Conservation (phyloP, 768 basidiomycete species). For the Tephrocybe sp. region DNA sequence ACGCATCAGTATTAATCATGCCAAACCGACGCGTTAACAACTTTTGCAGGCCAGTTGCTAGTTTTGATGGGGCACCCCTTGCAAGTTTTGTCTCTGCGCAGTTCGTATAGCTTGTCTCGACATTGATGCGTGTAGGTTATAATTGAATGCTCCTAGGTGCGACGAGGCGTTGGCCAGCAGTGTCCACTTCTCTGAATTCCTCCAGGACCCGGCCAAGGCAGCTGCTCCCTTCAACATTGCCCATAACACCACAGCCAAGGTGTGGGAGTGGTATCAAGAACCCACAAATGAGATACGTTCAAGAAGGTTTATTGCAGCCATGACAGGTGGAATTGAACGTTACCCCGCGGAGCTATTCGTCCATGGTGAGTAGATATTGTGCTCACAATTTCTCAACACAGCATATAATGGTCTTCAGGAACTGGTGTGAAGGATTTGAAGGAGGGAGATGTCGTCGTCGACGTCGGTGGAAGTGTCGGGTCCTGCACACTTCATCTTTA, state of each 20-base stretch:
- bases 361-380: constrained; percentile 10
- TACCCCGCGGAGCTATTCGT: constrained; percentile 19
- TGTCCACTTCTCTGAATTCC: constrained; percentile 15
- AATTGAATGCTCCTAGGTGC: constrained; percentile 11
- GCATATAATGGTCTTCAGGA: constrained; percentile 9
- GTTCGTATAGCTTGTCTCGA: constrained; percentile 6
- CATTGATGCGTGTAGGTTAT: background rate
- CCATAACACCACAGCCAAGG: constrained; percentile 17
- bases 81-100: constrained; percentile 15
- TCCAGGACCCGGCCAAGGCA: constrained; percentile 17
- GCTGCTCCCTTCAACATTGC: constrained; percentile 24
- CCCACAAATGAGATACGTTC: constrained; percentile 25
- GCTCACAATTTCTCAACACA: background rate
- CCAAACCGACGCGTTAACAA: background rate
- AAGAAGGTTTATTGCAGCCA: constrained; percentile 24
- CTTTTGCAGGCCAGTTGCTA: constrained; percentile 14
- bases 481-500: constrained; percentile 25
- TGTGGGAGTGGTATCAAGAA: constrained; percentile 30
- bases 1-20: background rate
- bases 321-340: constrained; percentile 21
- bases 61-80: constrained; percentile 16
- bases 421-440: constrained; percentile 17
- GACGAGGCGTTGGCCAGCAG: constrained; percentile 21
- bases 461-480: constrained; percentile 36
- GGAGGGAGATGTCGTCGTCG: constrained; percentile 21